These are phyloP conservation scores for Tranzscheliella williamsii DNA, from an alignment of 1,284 basidiomycete genomes.

Conservation along the genomic window DNA sequence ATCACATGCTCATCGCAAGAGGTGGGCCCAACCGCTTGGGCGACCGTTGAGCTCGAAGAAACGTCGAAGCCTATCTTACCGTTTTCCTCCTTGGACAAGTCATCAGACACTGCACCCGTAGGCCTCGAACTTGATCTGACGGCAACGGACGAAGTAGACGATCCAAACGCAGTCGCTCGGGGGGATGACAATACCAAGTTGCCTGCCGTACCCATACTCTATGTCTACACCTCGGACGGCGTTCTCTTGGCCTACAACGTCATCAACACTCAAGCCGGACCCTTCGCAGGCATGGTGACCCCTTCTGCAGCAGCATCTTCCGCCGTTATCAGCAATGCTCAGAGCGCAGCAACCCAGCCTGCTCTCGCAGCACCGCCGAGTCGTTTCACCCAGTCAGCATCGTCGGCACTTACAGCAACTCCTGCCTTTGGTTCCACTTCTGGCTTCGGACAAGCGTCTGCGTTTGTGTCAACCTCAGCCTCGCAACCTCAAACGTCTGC, in stretches of 20 bases:
- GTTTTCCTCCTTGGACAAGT: slow-evolving; percentile 67
- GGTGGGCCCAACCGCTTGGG: slow-evolving; percentile 67
- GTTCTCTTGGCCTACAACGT: slow-evolving; percentile 76
- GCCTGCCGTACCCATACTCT: slow-evolving; percentile 69
- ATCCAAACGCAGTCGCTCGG: slow-evolving; percentile 65
- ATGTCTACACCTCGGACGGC: slow-evolving; percentile 78
- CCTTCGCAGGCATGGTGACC: slow-evolving; percentile 62
- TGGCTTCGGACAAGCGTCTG: slow-evolving; percentile 25
- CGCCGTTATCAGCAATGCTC: slow-evolving; percentile 1
- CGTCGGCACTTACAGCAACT: slow-evolving; percentile 2
- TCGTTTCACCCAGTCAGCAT: neutral
- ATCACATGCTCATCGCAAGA: slow-evolving; percentile 64
- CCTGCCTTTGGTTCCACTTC: slow-evolving; percentile 34
- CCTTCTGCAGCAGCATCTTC: slow-evolving; percentile 4
- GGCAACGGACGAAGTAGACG: slow-evolving; percentile 66
- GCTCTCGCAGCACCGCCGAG: slow-evolving; percentile 2
- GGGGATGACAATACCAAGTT: slow-evolving; percentile 63
- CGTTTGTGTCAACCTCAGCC: slow-evolving; percentile 58
- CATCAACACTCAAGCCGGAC: slow-evolving; percentile 66
- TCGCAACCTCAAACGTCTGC: slow-evolving; percentile 48
- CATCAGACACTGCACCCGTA: slow-evolving; percentile 74
- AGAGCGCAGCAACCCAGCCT: neutral
- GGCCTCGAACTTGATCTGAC: slow-evolving; percentile 74
- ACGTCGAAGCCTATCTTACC: slow-evolving; percentile 72
- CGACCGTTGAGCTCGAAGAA: slow-evolving; percentile 74